These are phyloP conservation scores for Quercus tomentella DNA, from an alignment of 331 rosid species.

Conservation along the genomic window DNA sequence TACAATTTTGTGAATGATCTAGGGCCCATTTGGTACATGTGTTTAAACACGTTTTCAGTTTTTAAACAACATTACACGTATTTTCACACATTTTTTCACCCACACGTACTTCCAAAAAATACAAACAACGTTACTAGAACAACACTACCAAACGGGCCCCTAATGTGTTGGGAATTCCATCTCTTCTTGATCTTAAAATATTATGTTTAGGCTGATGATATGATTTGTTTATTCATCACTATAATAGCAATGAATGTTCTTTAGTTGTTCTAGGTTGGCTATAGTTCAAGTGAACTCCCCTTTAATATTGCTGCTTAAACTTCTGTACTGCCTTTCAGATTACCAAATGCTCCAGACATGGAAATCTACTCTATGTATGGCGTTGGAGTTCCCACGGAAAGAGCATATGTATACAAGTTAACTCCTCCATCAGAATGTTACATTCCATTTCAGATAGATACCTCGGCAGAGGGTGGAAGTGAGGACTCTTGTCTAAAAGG, in stretches of 20 bases:
- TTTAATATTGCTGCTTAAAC: not conserved
- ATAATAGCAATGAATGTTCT: not conserved
- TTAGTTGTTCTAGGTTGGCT: not conserved
- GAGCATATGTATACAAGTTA: slow-evolving; percentile 80
- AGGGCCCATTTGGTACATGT: too few relatives aligned
- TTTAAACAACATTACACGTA: too few relatives aligned
- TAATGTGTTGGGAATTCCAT: not conserved
- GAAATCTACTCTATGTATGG: slow-evolving; percentile 94
- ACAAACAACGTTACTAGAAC: too few relatives aligned
- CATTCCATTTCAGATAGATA: slow-evolving; percentile 92
- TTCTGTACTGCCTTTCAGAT: slow-evolving; percentile 46
- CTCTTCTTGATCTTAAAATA: not conserved
- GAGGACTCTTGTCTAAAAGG: slow-evolving; percentile 61
- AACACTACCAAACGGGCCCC: too few relatives aligned
- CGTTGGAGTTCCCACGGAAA: slow-evolving; percentile 93
- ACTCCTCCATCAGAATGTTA: slow-evolving; percentile 66
- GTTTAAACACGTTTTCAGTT: too few relatives aligned
- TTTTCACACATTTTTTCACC: too few relatives aligned
- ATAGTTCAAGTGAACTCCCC: not conserved
- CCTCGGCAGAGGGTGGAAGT: slow-evolving; percentile 60
- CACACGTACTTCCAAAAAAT: too few relatives aligned
- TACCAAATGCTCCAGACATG: slow-evolving; percentile 93
- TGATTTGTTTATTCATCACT: not conserved
- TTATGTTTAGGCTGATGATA: not conserved
- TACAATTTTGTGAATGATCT: not conserved